phyloP scores from a whole-genome alignment of 108 stramenopile genomes.

The Chaetoceros tenuissimus region DNA sequence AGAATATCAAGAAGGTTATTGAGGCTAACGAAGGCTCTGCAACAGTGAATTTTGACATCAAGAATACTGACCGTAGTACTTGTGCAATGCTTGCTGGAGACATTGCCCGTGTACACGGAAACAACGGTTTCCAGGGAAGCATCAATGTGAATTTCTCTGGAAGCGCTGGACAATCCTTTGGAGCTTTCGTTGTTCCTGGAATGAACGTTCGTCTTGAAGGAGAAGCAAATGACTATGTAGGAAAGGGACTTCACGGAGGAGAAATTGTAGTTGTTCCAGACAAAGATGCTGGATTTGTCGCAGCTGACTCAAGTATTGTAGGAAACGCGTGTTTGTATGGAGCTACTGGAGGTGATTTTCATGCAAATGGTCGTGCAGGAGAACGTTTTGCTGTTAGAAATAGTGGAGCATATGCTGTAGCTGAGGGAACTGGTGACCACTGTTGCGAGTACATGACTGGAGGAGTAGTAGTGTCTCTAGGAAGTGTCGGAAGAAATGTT shows the following conservation, averaged over 20 bases:
- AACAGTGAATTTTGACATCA: conserved; percentile 52
- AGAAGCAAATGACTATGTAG: conserved; percentile 97
- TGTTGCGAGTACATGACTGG: conserved; percentile 98
- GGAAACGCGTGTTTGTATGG: conserved; percentile 96
- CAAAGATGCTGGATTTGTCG: conserved; percentile 69
- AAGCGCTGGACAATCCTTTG: conserved; percentile 93
- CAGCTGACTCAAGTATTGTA: conserved; percentile 87
- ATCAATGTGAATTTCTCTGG: conserved; percentile 86
- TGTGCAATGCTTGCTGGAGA: conserved; percentile 85
- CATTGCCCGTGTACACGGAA: conserved; percentile 88
- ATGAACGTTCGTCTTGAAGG: conserved; percentile 81
- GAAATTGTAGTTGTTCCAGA: conserved; percentile 86
- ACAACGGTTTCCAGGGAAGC: conserved; percentile 76
- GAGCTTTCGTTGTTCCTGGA: conserved; percentile 84
- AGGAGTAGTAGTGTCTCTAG: conserved; percentile 89
- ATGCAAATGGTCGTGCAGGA: conserved; percentile 90
- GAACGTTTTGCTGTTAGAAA: conserved; percentile 96
- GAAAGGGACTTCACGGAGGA: conserved; percentile 94
- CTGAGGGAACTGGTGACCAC: conserved; percentile 94
- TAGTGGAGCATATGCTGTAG: conserved; percentile 92
- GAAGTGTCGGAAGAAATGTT: conserved; percentile 89
- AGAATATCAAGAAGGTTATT: conserved; percentile 66
- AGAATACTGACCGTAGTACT: conserved; percentile 80
- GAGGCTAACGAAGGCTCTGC: conserved; percentile 56
- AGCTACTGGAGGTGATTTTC: conserved; percentile 92